Evolutionary conservation across 164 flowering plant species (phyloP), one percentile per base, ranked within the genome.

Genomic region (Euptelea pleiosperma): DNA sequence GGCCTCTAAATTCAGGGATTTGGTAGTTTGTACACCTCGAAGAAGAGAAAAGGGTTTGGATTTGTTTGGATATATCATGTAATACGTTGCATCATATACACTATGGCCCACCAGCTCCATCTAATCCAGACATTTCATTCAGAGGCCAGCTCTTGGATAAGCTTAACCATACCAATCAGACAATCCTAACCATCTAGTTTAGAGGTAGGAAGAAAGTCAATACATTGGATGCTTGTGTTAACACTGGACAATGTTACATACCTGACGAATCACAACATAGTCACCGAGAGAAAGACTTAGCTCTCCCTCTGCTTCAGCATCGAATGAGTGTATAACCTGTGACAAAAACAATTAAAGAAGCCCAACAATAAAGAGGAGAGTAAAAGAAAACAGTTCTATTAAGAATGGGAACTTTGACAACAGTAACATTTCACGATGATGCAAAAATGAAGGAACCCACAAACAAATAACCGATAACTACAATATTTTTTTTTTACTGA

Each of bases 301-400:
- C 71, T 91, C 97, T 16, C 86, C 91, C 26, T 81, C 87, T 19
- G 84, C 79, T 67, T 84, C 79, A 54, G 96, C 93, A 70, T 86
- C 93, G 74, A 91, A 91, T 51, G 90, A 73, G 70, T 86, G 93
- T 56, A 82, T 69, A 60, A 74, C 93, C 96, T 91, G 66, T 39
- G 30, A 45, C 15, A 40, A 70, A 33, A 7, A 9, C 14, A 25
- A 8, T 14, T 49, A 24, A 2, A 43, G 26, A 52, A 40, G 30
- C 21, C 8, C 22, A 10, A 3, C 4, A 6, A 5, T 21, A 16
- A 19, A 24, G 24, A 46, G 11, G 21, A 49, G 28, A 26, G 6
- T 7, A 37, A 2, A 40, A 40, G n/a, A 51, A n/a, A 41, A 12
- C 29, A 22, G 52, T 8, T 8, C 50, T 42, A 39, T 15, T 28